Evolutionary conservation across 139 green algal species (phyloP).

Genomic region (Tetradesmus obliquus): DNA sequence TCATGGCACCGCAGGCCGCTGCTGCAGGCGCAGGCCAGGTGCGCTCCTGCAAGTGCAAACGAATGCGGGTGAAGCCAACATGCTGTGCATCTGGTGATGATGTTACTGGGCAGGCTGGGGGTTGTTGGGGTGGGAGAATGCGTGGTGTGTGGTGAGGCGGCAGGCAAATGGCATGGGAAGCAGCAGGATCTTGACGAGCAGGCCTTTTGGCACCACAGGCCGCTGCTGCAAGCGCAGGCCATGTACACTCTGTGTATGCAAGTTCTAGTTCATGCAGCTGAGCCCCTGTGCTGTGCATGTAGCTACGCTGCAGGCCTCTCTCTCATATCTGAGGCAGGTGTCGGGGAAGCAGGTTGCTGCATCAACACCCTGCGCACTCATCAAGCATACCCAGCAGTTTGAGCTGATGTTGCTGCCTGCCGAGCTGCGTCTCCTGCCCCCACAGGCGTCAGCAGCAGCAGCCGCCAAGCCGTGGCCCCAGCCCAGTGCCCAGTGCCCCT

Average conservation of each 20-base stretch:
- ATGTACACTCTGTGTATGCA: no score
- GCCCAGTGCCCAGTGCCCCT: background rate
- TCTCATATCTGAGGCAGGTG: no score
- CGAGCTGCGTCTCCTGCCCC: no score
- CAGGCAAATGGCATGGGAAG: no score
- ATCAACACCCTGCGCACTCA: no score
- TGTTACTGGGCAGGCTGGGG: background rate
- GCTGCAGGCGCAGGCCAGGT: constrained; percentile 28
- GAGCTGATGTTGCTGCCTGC: no score
- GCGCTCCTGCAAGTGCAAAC: background rate
- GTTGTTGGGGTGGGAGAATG: background rate
- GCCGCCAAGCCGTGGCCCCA: background rate
- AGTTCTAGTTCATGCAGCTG: background rate
- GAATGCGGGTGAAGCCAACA: background rate
- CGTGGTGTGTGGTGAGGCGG: background rate
- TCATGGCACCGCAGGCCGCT: constrained; percentile 33
- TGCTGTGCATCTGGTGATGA: background rate
- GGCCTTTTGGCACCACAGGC: no score
- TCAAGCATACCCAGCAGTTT: no score
- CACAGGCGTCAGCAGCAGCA: background rate
- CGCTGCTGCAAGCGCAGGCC: no score
- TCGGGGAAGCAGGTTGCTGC: no score
- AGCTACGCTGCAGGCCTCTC: no score
- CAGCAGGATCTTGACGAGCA: background rate
- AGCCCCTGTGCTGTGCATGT: background rate